Evolutionary conservation across 208 protist genomes (phyloP).

Genomic region (Vickermania ingenoplastis): DNA sequence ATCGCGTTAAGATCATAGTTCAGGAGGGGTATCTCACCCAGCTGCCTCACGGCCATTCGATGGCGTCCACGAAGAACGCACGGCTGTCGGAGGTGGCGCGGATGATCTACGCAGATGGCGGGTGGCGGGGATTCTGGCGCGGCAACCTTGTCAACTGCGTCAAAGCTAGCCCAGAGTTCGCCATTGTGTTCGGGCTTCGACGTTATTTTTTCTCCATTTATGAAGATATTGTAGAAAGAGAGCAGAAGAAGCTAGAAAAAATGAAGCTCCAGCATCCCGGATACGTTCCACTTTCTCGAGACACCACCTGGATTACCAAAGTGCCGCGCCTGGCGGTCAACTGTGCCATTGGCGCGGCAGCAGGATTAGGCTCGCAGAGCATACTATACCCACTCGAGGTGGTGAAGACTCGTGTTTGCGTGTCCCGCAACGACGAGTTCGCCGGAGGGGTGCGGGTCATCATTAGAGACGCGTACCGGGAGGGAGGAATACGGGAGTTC

Average conservation of each 20-base stretch:
- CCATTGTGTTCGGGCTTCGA: slow-evolving; percentile 81
- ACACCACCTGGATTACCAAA: slow-evolving; percentile 16
- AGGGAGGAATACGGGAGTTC: slow-evolving; percentile 70
- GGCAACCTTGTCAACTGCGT: slow-evolving; percentile 87
- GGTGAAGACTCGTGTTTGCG: slow-evolving; percentile 83
- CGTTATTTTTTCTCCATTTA: slow-evolving; percentile 68
- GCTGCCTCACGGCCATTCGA: slow-evolving; percentile 1
- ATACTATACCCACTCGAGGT: slow-evolving; percentile 87
- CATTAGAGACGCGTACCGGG: slow-evolving; percentile 39
- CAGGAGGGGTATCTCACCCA: slow-evolving; percentile 80
- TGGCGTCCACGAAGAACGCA: slow-evolving; percentile 25
- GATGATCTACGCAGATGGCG: slow-evolving; percentile 72
- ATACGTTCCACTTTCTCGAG: background rate
- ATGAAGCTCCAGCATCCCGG: slow-evolving; percentile 33
- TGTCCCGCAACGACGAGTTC: slow-evolving; percentile 64
- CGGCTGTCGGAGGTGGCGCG: slow-evolving; percentile 56
- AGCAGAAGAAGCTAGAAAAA: slow-evolving; percentile 30
- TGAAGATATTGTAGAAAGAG: slow-evolving; percentile 66
- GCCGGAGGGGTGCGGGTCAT: slow-evolving; percentile 54
- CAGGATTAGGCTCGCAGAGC: slow-evolving; percentile 79
- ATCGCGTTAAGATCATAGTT: slow-evolving; percentile 88
- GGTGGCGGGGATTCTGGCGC: slow-evolving; percentile 72
- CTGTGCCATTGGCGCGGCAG: slow-evolving; percentile 72
- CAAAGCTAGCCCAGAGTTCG: slow-evolving; percentile 87
- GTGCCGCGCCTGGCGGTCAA: slow-evolving; percentile 70